Base-by-base conservation (phyloP, 2,329 filamentous ascomycete genomes). In the Botrytis hyacinthi region DNA sequence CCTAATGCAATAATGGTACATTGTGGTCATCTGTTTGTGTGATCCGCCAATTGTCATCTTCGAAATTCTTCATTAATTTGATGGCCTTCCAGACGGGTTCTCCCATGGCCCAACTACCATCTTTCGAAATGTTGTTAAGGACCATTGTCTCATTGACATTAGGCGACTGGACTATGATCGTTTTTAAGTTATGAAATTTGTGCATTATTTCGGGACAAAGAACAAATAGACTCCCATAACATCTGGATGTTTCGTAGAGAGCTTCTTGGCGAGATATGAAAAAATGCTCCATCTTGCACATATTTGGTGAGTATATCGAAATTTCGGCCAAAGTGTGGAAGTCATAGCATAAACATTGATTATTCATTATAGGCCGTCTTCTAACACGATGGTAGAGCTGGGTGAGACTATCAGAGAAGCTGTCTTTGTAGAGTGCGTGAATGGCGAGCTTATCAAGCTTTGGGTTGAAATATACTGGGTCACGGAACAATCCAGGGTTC, bases 181-280 rank as follows among this genome's bases (percentile, higher is more conserved):
- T 29, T 18, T 57, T 57, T 9, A 57, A 57, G 6, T 57, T 16
- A 32, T 57, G 1, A 32, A 29, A 32, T 4, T 16, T 3, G 1
- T 9, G 6, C 51, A 18, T 57, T 6, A 16, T 4, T 18, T 9
- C 3, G 51, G 18, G 29, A 14, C 6, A 51, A 26, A 3, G 22
- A 12, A 2, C 3, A 2, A 16, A n/a, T 14, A 14, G 12, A n/a
- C 0, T n/a, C 4, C 5, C 4, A 14, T n/a, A 6, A n/a, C 6
- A 3, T 54, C 14, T 14, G 26, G 10, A 16, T n/a, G 0, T 3
- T 2, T 2, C 6, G n/a, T n/a, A 18, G 51, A 29, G 7, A 29
- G 1, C 7, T 18, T 14, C 51, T 29, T 57, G 14, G 5, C 6
- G 5, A 18, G 16, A 29, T 57, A 57, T 9, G n/a, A 18, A 6